Evolutionary conservation across 208 protist species (phyloP).

Genomic region (Trypanosoma lewisi): DNA sequence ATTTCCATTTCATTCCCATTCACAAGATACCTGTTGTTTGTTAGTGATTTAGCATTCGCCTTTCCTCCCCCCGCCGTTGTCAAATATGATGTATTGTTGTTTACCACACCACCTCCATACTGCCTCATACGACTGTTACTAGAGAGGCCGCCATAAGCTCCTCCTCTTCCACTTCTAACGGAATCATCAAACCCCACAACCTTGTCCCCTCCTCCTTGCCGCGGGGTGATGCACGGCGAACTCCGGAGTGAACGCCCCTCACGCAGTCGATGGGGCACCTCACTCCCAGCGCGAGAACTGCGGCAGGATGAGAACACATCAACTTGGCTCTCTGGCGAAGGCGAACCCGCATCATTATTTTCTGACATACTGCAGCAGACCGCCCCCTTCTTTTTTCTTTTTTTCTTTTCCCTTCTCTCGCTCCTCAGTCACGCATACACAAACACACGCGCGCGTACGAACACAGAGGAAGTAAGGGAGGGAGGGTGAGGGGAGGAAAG

Average conservation of each 20-base stretch:
- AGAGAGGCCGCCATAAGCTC: too few relatives aligned
- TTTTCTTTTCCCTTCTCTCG: not conserved
- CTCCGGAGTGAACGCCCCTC: conserved; percentile 5
- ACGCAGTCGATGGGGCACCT: conserved; percentile 33
- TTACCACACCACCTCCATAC: not conserved
- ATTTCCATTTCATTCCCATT: conserved; percentile 14
- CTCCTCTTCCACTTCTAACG: not conserved
- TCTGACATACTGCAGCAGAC: conserved; percentile 11
- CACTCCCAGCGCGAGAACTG: conserved; percentile 30
- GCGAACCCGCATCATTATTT: conserved; percentile 17
- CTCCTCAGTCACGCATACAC: not conserved
- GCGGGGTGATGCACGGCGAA: conserved; percentile 4
- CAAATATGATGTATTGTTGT: not conserved
- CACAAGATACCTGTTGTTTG: not conserved
- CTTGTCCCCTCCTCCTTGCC: not conserved
- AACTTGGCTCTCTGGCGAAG: conserved; percentile 28
- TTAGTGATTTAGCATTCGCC: not conserved
- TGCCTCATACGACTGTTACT: not conserved
- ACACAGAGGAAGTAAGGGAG: not conserved
- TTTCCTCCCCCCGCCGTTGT: not conserved
- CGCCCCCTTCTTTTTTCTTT: not conserved
- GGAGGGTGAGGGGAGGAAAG: conserved; percentile 3
- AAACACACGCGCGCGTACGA: not conserved
- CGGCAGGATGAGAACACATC: conserved; percentile 34
- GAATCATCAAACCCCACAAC: not conserved